Base-by-base conservation (phyloP, 2,329 filamentous ascomycete species). In the Fusarium staphyleae region DNA sequence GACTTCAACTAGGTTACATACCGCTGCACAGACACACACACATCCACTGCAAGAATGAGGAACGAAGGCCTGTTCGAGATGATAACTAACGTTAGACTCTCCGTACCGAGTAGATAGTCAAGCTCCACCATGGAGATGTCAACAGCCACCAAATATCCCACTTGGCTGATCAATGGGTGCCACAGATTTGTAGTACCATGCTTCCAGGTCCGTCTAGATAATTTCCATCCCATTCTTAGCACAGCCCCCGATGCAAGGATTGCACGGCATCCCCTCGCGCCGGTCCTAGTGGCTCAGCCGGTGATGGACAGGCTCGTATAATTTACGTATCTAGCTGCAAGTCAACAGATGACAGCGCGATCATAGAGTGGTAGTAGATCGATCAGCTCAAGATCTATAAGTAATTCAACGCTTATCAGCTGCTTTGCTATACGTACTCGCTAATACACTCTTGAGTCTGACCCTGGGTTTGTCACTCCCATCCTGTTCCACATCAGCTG, bases 231-330 rank as follows among this genome's bases (percentile, higher is more conserved):
- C 34, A 36, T 41, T 18, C 11, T 35, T 37, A 33, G 56, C 45
- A 52, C 56, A 55, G 55, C 19, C 55, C 55, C 55, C 55, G 24
- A 11, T 46, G n/a, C 55, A 55, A 42, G 55, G 50, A 43, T 59
- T 14, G 36, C 41, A 46, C 55, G 45, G 36, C 37, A 41, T 18
- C 37, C 14, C n/a, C 45, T 45, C 44, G 56, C 55, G 51, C 36
- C 56, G 56, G 56, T 26, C 56, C 56, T 55, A 46, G 44, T 59
- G 55, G 55, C 37, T 35, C 50, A 55, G 43, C 54, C 40, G 55
- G 34, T 22, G 8, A 24, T 24, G 22, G 8, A 24, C n/a, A n/a
- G n/a, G n/a, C 22, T 24, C 22, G 22, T 5, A 24, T 24, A 8
- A 24, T 24, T 8, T 24, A 8, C 22, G 7, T 24, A 24, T 24